Conservation (phyloP, 164 flowering plant species). For the Pachysandra terminalis region DNA sequence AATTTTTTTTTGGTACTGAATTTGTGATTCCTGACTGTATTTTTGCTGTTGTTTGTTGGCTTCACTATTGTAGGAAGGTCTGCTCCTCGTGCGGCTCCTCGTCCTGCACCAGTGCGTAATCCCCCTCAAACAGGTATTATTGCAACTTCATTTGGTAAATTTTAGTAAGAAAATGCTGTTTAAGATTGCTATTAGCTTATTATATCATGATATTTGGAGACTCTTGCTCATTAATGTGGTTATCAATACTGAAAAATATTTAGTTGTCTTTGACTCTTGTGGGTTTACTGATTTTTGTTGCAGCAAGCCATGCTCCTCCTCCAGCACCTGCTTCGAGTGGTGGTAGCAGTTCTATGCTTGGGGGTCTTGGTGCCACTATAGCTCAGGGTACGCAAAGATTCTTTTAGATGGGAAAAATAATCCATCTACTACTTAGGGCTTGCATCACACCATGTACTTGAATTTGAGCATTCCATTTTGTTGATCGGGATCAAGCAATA, state of each 20-base stretch:
- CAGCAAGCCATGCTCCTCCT: constrained; percentile 60
- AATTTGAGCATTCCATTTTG: neutral
- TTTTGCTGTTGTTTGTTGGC: neutral
- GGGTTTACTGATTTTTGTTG: constrained; percentile 4
- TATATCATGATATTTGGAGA: neutral
- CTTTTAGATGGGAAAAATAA: neutral
- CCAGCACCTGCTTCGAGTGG: constrained; percentile 50
- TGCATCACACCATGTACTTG: too few relatives aligned
- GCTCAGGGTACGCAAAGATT: constrained; percentile 46
- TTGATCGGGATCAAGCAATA: too few relatives aligned
- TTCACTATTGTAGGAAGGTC: constrained; percentile 39
- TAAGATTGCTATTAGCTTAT: neutral
- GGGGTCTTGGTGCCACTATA: constrained; percentile 56
- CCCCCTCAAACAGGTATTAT: constrained; percentile 44
- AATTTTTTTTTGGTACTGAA: neutral
- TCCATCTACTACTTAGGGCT: too few relatives aligned
- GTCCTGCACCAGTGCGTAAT: constrained; percentile 38
- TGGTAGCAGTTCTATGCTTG: constrained; percentile 47
- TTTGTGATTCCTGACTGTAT: neutral
- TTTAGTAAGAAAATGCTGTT: neutral
- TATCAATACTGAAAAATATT: too few relatives aligned
- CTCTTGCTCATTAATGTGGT: neutral
- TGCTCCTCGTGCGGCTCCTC: constrained; percentile 42
- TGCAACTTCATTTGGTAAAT: neutral
- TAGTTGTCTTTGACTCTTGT: neutral